phyloP scores from a whole-genome alignment of 441 rosid species.

The Populus hybrid region DNA sequence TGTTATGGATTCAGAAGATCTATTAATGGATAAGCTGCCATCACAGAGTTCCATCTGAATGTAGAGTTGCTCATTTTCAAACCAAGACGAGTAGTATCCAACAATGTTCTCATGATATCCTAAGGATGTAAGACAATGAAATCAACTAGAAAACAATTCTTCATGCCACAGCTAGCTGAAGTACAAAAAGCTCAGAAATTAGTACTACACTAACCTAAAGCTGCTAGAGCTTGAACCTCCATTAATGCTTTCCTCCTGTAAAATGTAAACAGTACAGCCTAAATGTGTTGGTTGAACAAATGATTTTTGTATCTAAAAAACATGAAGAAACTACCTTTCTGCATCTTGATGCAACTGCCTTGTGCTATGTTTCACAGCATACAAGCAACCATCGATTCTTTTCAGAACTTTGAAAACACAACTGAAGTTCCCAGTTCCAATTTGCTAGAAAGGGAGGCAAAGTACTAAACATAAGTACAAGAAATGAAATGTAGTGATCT shows the following conservation, averaged over 20 bases:
- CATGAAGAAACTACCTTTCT: constrained; percentile 53
- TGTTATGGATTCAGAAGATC: constrained; percentile 34
- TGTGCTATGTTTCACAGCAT: constrained; percentile 80
- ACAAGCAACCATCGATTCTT: constrained; percentile 94
- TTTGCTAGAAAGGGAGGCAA: constrained; percentile 48
- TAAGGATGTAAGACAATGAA: constrained; percentile 25
- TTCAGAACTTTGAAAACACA: constrained; percentile 80
- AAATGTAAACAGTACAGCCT: constrained; percentile 11
- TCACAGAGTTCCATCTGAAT: constrained; percentile 96
- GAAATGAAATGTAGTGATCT: constrained; percentile 2
- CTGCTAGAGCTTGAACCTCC: constrained; percentile 98
- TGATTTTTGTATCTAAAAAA: background rate
- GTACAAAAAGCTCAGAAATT: background rate
- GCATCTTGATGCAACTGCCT: constrained; percentile 61
- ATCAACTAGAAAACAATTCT: constrained; percentile 7
- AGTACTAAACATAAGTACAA: constrained; percentile 3
- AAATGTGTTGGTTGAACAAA: constrained; percentile 4
- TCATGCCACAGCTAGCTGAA: background rate
- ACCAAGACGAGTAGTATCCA: constrained; percentile 90
- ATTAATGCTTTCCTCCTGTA: constrained; percentile 90
- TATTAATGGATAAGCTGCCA: constrained; percentile 62
- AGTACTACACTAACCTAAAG: constrained; percentile 51
- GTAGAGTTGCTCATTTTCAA: constrained; percentile 86
- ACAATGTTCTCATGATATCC: constrained; percentile 79
- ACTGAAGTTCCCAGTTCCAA: constrained; percentile 88